A percentile compares a stretch with the other conserved stretches of the same genome.
Evolutionary conservation across 1,284 basidiomycete genomes (phyloP).

Genomic region (Takashimella koratensis): DNA sequence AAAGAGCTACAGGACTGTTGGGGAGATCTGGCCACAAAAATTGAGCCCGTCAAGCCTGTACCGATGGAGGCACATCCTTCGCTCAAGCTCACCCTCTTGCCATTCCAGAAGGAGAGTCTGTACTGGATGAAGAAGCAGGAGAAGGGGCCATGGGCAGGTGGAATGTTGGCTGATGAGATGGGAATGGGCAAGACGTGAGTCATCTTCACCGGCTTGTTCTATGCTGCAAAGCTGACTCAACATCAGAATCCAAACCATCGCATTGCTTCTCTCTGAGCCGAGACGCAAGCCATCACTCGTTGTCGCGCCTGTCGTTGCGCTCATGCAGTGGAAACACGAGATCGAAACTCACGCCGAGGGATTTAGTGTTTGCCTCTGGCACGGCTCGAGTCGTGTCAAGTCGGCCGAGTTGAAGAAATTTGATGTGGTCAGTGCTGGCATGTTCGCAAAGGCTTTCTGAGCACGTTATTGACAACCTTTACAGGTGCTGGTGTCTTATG

Average conservation of each 20-base stretch:
- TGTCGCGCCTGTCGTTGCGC: constrained; percentile 92
- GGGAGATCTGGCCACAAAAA: constrained; percentile 72
- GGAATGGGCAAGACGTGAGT: constrained; percentile 82
- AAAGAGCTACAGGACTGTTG: constrained; percentile 77
- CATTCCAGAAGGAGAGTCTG: constrained; percentile 84
- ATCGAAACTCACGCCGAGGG: constrained; percentile 76
- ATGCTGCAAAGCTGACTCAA: not conserved
- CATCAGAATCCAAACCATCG: constrained; percentile 88
- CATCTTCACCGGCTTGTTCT: not conserved
- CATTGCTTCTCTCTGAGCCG: constrained; percentile 68
- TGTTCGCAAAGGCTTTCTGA: not conserved
- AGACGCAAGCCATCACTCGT: constrained; percentile 79
- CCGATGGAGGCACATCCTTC: constrained; percentile 74
- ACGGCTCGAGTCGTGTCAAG: constrained; percentile 62
- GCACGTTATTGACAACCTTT: not conserved
- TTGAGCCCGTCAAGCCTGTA: constrained; percentile 63
- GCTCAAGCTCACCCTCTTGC: constrained; percentile 63
- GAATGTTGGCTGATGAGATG: constrained; percentile 73
- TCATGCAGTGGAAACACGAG: constrained; percentile 99
- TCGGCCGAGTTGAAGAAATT: constrained; percentile 71
- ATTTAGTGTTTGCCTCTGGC: constrained; percentile 81
- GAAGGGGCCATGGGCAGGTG: constrained; percentile 78
- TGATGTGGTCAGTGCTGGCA: constrained; percentile 73
- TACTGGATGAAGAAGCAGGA: constrained; percentile 97
- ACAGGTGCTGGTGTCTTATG: constrained; percentile 55